Evolutionary conservation across 345 rosid species (phyloP).

Genomic region (Nephelium lappaceum): DNA sequence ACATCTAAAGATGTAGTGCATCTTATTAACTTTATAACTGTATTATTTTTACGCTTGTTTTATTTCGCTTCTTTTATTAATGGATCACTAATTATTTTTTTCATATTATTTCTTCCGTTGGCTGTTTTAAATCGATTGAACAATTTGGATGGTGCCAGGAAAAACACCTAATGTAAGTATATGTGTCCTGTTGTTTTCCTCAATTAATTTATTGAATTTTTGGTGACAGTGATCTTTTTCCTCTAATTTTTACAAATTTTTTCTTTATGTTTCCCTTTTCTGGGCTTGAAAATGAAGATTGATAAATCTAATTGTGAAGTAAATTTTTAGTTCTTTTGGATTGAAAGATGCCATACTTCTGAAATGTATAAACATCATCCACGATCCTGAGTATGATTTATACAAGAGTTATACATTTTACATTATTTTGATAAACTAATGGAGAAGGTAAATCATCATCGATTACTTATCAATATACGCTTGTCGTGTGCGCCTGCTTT

Average conservation of each 20-base stretch:
- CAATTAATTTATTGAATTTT: not conserved
- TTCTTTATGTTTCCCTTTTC: not conserved
- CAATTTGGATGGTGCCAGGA: conserved; percentile 45
- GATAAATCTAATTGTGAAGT: not conserved
- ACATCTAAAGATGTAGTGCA: not conserved
- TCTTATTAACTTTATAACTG: not conserved
- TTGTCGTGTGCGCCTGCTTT: not conserved
- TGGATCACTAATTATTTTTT: conserved; percentile 15
- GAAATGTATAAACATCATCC: not conserved
- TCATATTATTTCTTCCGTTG: not conserved
- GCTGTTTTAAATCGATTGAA: conserved; percentile 18
- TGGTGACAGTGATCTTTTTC: not conserved
- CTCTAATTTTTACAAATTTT: not conserved
- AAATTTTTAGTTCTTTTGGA: not conserved
- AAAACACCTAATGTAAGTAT: conserved; percentile 72
- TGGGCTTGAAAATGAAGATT: not conserved
- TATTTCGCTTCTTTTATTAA: not conserved
- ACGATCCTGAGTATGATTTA: not conserved
- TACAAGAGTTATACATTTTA: not conserved
- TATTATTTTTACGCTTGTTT: conserved; percentile 3
- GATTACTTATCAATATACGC: not conserved
- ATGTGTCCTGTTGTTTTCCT: conserved; percentile 7
- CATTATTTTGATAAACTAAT: not conserved
- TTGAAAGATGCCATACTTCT: not conserved
- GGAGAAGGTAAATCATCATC: not conserved